These are phyloP conservation scores for Talaromyces nanjingensis DNA, from an alignment of 495 filamentous ascomycete species.

Conservation along the genomic window DNA sequence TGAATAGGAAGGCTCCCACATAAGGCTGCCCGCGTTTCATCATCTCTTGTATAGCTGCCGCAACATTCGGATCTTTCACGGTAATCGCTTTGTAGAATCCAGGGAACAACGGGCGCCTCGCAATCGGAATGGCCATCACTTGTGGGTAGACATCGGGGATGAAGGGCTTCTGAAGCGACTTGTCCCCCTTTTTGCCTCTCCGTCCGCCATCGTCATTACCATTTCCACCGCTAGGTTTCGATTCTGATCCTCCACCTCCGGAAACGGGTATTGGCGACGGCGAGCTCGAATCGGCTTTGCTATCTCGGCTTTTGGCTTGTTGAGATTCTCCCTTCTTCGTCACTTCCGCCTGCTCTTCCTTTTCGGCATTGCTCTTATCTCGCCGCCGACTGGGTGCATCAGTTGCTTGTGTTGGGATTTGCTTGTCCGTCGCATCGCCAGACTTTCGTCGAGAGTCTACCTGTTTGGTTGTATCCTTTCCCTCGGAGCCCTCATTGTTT, in stretches of 20 bases:
- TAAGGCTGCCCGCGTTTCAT: conserved; percentile 98
- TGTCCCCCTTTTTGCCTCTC: conserved; percentile 63
- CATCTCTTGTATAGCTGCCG: conserved; percentile 87
- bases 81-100: conserved; percentile 99
- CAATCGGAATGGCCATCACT: conserved; percentile 98
- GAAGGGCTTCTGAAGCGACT: conserved; percentile 73
- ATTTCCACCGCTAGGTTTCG: conserved; percentile 42
- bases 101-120: conserved; percentile 88
- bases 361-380: conserved; percentile 30
- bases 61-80: conserved; percentile 83
- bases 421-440: conserved; percentile 26
- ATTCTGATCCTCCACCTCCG: conserved; percentile 28
- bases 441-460: conserved; percentile 29
- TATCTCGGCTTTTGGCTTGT: conserved; percentile 25
- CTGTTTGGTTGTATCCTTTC: conserved; percentile 26
- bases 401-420: conserved; percentile 21
- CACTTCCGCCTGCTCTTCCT: conserved; percentile 34
- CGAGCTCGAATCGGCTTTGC: conserved; percentile 32
- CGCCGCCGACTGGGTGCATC: conserved; percentile 28
- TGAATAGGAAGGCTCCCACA: conserved; percentile 92
- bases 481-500: conserved; percentile 27
- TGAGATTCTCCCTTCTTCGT: conserved; percentile 29
- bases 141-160: conserved; percentile 96
- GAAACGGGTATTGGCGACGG: conserved; percentile 44
- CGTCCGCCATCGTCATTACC: conserved; percentile 43